Percentiles rank a stretch among this genome's conserved stretches.
Evolutionary conservation across 1,284 basidiomycete genomes (phyloP).

Genomic region (Thecaphora frezii): DNA sequence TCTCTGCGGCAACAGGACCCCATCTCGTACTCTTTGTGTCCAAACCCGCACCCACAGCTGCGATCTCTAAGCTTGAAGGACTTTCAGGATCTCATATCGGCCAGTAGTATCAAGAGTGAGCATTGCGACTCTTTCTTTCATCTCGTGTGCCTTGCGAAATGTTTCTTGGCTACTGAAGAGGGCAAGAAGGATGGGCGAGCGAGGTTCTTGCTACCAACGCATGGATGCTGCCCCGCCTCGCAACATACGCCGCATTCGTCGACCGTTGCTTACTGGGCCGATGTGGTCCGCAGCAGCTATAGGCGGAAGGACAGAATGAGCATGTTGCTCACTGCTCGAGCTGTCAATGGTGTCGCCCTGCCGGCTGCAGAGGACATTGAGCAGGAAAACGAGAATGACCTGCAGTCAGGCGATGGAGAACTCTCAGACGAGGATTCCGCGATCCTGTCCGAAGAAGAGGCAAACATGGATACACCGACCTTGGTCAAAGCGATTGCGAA

Average conservation of each 20-base stretch:
- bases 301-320: conserved; percentile 22
- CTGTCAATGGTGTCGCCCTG: too few species aligned
- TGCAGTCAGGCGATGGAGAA: too few species aligned
- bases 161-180: conserved; percentile 63
- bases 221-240: conserved; percentile 30
- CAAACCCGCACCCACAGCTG: not conserved
- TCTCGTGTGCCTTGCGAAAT: conserved; percentile 69
- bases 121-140: conserved; percentile 68
- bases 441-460: too few species aligned
- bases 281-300: conserved; percentile 35
- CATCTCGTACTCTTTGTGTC: conserved; percentile 11
- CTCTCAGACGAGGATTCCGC: too few species aligned
- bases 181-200: conserved; percentile 4
- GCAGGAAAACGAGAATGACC: too few species aligned
- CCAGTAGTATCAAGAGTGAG: conserved; percentile 4
- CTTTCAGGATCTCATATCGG: not conserved
- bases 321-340: not conserved
- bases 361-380: too few species aligned
- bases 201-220: conserved; percentile 24
- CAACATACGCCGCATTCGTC: not conserved
- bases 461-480: too few species aligned
- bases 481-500: too few species aligned
- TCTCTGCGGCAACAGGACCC: not conserved
- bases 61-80: not conserved
- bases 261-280: conserved; percentile 20